Percentiles rank a stretch among this genome's conserved stretches.
Conservation (phyloP, 371 early-diverging fungal species). For the Mortierella sp. region DNA sequence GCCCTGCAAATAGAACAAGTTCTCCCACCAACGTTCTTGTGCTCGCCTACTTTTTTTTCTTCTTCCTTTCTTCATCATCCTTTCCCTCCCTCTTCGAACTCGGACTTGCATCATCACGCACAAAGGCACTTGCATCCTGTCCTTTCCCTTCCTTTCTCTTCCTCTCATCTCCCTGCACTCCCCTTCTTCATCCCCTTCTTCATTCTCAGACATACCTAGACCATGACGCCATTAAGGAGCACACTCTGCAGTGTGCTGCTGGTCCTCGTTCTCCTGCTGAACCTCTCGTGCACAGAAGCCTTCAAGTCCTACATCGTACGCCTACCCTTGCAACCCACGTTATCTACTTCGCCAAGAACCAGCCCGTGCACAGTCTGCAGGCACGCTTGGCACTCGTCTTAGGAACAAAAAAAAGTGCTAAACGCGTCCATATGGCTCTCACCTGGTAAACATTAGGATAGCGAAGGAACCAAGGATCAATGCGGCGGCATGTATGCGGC, state of each 20-base stretch:
- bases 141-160: not conserved
- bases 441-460: conserved; percentile 12
- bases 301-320: conserved; percentile 35
- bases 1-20: not conserved
- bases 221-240: conserved; percentile 37
- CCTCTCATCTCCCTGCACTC: not conserved
- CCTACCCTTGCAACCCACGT: not conserved
- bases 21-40: not conserved
- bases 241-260: conserved; percentile 27
- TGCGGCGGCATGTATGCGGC: conserved; percentile 53
- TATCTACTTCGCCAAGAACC: not conserved
- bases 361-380: not conserved
- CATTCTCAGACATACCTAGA: conserved; percentile 1
- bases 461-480: conserved; percentile 7
- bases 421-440: not conserved
- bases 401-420: conserved; percentile 7
- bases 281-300: conserved; percentile 39
- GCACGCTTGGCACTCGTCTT: not conserved
- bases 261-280: conserved; percentile 17
- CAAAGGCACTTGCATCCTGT: not conserved
- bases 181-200: not conserved
- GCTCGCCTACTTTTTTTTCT: not conserved
- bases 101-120: not conserved
- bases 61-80: conserved; percentile 5
- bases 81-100: not conserved